These are phyloP conservation scores for Vitis cinerea DNA, from an alignment of 164 flowering plant species.

Conservation along the genomic window DNA sequence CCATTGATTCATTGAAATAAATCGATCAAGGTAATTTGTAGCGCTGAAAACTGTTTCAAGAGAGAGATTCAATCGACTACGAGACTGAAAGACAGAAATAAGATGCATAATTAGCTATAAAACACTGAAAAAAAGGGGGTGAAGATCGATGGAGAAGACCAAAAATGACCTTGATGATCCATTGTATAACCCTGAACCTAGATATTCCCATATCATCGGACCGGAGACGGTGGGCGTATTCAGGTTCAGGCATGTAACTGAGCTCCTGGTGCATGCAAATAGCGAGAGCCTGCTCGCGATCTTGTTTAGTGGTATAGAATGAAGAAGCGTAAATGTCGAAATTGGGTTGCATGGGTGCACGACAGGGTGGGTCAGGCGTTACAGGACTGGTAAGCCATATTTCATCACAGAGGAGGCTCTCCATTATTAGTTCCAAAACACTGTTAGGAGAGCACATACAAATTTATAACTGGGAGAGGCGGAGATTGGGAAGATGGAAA, in stretches of 20 bases:
- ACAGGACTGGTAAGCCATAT: conserved; percentile 32
- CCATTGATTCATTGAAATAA: conserved; percentile 38
- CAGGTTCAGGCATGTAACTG: conserved; percentile 33
- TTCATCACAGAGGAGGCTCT: conserved; percentile 54
- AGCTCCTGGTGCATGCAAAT: conserved; percentile 43
- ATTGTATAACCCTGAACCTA: conserved; percentile 41
- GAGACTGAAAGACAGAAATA: conserved; percentile 29
- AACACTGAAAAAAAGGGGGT: too few relatives aligned
- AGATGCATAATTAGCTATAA: neutral
- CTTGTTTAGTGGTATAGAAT: conserved; percentile 29
- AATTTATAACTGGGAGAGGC: too few relatives aligned
- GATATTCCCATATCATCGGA: conserved; percentile 20
- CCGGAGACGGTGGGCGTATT: conserved; percentile 28
- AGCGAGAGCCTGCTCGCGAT: conserved; percentile 28
- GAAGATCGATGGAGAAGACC: too few relatives aligned
- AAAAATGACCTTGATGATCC: conserved; percentile 54
- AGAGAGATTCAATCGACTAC: conserved; percentile 42
- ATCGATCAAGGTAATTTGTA: conserved; percentile 64
- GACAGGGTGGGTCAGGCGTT: neutral
- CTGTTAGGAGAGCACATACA: too few relatives aligned
- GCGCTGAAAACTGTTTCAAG: conserved; percentile 44
- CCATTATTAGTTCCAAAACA: too few relatives aligned
- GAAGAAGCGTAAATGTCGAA: neutral
- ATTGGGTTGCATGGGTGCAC: neutral
- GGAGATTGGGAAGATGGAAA: too few relatives aligned